A percentile compares a stretch with the other conserved stretches of the same genome.
These are phyloP conservation scores for Oryza meyeriana DNA, from an alignment of 176 grass and related monocot species.

Conservation along the genomic window DNA sequence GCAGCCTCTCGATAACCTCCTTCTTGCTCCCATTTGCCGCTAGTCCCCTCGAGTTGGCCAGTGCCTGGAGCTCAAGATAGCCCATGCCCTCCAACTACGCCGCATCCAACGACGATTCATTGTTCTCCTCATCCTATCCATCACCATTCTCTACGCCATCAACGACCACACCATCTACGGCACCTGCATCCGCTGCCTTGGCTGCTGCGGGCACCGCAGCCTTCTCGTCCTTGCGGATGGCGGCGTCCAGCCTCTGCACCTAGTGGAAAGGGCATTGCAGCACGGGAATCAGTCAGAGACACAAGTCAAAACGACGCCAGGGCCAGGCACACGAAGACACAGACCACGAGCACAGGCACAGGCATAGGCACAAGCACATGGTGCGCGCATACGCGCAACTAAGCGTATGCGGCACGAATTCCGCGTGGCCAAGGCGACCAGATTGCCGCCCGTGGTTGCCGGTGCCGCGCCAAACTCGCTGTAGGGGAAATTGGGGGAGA, in stretches of 20 bases:
- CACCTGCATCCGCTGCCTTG: not conserved
- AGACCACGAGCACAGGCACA: not conserved
- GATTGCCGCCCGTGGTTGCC: no score
- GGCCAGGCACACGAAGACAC: not conserved
- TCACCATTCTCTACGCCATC: not conserved
- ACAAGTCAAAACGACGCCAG: not conserved
- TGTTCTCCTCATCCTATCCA: not conserved
- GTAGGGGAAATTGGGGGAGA: not conserved
- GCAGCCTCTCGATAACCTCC: conserved; percentile 55
- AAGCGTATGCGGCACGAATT: not conserved
- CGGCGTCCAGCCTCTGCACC: conserved; percentile 57
- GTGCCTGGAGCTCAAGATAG: conserved; percentile 55
- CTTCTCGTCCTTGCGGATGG: conserved; percentile 50
- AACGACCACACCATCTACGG: not conserved
- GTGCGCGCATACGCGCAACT: not conserved
- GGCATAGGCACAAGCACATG: conserved; percentile 6
- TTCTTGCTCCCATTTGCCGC: conserved; percentile 43
- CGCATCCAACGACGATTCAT: conserved; percentile 15
- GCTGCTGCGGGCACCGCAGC: not conserved
- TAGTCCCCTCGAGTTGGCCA: conserved; percentile 51
- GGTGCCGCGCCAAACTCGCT: no score
- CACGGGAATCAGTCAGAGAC: not conserved
- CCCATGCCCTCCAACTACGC: conserved; percentile 56
- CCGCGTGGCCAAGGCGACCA: not conserved
- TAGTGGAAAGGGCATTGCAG: conserved; percentile 4